Evolutionary conservation across 2,329 filamentous ascomycete species (phyloP).

Genomic region (Colletotrichum truncatum): DNA sequence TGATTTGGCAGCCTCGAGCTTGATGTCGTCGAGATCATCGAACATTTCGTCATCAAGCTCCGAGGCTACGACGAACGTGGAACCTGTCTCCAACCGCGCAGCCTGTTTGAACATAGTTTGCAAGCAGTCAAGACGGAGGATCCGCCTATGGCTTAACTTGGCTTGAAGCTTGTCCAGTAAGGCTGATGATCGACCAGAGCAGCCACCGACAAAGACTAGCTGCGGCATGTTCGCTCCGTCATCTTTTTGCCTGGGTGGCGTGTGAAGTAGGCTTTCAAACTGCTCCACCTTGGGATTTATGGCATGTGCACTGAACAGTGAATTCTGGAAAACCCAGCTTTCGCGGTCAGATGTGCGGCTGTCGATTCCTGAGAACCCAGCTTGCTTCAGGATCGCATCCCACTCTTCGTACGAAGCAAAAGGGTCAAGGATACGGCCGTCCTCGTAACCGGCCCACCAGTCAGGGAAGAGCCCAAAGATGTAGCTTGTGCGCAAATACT

Average conservation of each 20-base stretch:
- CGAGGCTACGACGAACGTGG: constrained; percentile 17
- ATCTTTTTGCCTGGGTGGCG: background rate
- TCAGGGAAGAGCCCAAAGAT: constrained; percentile 37
- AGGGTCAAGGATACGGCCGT: constrained; percentile 35
- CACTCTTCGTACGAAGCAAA: constrained; percentile 35
- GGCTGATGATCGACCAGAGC: background rate
- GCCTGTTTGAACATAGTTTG: background rate
- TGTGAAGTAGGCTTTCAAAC: background rate
- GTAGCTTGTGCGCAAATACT: constrained; percentile 30
- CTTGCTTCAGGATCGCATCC: constrained; percentile 36
- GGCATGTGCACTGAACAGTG: constrained; percentile 7
- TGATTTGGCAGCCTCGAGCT: background rate
- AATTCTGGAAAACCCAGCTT: constrained; percentile 6
- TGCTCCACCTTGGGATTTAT: background rate
- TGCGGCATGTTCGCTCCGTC: background rate
- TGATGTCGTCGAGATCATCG: constrained; percentile 35
- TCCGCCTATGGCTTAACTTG: background rate
- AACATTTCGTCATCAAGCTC: constrained; percentile 37
- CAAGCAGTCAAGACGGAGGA: background rate
- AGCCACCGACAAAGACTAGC: background rate
- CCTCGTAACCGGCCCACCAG: constrained; percentile 39
- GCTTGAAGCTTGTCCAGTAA: background rate
- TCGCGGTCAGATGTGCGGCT: background rate
- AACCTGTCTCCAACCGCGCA: background rate
- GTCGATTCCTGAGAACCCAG: constrained; percentile 35